Evolutionary conservation across 371 early-diverging fungal species (phyloP).

Genomic region (Blakeslea trispora): DNA sequence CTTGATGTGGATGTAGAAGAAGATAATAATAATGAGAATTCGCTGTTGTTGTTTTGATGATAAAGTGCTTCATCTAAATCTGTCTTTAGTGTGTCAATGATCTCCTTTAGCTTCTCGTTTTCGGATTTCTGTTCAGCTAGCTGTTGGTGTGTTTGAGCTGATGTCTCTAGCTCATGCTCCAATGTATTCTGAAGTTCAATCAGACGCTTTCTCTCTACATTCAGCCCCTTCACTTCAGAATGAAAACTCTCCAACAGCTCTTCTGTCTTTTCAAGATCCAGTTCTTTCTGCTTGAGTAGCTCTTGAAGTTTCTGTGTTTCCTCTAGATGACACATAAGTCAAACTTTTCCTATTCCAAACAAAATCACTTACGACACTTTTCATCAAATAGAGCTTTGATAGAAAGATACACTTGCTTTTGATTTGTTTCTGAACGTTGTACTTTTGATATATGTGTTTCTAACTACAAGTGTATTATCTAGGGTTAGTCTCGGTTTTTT

Average conservation of each 20-base stretch:
- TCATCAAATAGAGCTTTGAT: slow-evolving; percentile 51
- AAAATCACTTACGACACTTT: slow-evolving; percentile 52
- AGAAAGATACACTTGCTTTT: slow-evolving; percentile 52
- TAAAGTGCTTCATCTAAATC: slow-evolving; percentile 48
- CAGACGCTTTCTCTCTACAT: slow-evolving; percentile 45
- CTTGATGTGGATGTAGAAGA: background rate
- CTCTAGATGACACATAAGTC: slow-evolving; percentile 21
- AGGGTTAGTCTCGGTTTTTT: no score
- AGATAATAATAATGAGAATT: background rate
- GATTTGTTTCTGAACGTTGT: slow-evolving; percentile 48
- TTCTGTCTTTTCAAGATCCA: slow-evolving; percentile 41
- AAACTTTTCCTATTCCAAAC: no score
- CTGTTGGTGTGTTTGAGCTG: slow-evolving; percentile 47
- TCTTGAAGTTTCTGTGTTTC: slow-evolving; percentile 55
- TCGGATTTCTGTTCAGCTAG: slow-evolving; percentile 53
- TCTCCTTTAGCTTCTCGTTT: slow-evolving; percentile 49
- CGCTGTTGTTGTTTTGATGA: slow-evolving; percentile 16
- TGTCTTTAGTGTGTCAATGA: slow-evolving; percentile 48
- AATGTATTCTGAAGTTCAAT: slow-evolving; percentile 39
- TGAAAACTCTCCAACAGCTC: slow-evolving; percentile 34
- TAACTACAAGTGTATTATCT: slow-evolving; percentile 29
- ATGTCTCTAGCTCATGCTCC: slow-evolving; percentile 42
- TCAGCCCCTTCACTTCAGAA: slow-evolving; percentile 37
- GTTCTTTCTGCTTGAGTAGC: slow-evolving; percentile 46
- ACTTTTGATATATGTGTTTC: slow-evolving; percentile 51